Base-by-base conservation (phyloP, 176 grass and related monocot species). In the Lolium multiflorum region DNA sequence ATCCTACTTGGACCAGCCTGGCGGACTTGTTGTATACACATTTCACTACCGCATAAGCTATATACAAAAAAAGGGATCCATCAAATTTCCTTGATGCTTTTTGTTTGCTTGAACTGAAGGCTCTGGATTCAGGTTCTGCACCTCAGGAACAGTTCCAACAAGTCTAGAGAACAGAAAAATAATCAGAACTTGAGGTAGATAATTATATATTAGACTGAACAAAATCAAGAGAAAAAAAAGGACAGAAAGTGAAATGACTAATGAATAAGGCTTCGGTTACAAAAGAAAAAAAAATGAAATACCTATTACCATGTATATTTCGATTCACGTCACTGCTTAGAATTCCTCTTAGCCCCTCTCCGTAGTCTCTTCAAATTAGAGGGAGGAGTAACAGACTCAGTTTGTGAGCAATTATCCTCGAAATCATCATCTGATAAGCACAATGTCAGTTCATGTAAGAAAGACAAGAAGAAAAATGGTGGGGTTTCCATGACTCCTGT, bases 321-420 rank as follows among this genome's bases (percentile, higher is more conserved):
- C 2, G 20, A 4, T 66, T 60, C 38, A 69, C 18, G 21, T 86
- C 49, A 92, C 41, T 58, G 55, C 73, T 83, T 89, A 56, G 14
- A 67, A 26, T 15, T 52, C 77, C 58, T 87, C 17, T 24, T 1
- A 74, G 47, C 77, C 5, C 91, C 88, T 58, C 88, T 87, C 3
- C 91, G 46, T 50, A 93, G n/a, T 85, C 88, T 90, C 57, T 77
- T 87, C 13, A 93, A 74, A 81, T 12, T 2, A 72, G 50, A 24
- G 60, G 4, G 81, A 65, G 66, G 76, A 0, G 0, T 46, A 6
- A 20, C 25, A 77, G 74, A 65, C 31, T 93, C 85, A 22, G 84
- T 72, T 82, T 89, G 81, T 24, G 70, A 78, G 7, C 77, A 83
- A 16, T 28, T 16, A 18, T 64, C 76, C 4, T 71, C 84, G 6